Conservation (phyloP, 345 rosid genomes). For the Microcos paniculata region DNA sequence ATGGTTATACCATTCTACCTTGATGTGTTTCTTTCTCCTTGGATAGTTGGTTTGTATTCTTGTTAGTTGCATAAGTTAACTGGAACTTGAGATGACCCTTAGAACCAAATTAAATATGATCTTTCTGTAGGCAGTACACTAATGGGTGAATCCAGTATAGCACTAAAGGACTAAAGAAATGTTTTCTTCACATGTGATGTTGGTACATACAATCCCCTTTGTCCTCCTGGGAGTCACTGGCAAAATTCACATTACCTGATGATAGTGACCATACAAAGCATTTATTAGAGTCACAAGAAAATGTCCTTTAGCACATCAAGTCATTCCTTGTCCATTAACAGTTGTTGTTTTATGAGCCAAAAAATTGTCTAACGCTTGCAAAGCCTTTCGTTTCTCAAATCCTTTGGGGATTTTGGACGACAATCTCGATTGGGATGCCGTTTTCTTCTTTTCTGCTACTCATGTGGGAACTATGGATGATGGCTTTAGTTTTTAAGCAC, state of each 20-base stretch:
- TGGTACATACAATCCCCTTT: slow-evolving; percentile 7
- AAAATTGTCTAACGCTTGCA: background rate
- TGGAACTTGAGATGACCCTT: slow-evolving; percentile 12
- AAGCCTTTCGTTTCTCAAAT: background rate
- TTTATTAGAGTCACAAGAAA: slow-evolving; percentile 8
- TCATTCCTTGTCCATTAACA: slow-evolving; percentile 18
- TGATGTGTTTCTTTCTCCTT: background rate
- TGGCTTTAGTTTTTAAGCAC: background rate
- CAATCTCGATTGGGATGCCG: background rate
- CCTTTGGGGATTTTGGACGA: background rate
- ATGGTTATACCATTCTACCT: background rate
- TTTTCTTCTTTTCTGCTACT: background rate
- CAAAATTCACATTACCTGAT: slow-evolving; percentile 16
- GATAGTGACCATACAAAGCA: slow-evolving; percentile 15
- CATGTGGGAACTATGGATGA: background rate
- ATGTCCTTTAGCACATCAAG: slow-evolving; percentile 10
- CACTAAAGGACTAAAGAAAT: slow-evolving; percentile 4
- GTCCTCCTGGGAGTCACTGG: slow-evolving; percentile 5
- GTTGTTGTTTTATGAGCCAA: slow-evolving; percentile 17
- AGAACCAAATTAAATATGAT: slow-evolving; percentile 5
- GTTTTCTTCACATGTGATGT: slow-evolving; percentile 25
- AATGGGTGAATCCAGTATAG: background rate
- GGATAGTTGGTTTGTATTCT: background rate
- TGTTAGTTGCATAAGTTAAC: background rate
- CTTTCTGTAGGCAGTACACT: slow-evolving; percentile 17